phyloP scores from a whole-genome alignment of 257 asterid genomes.

The Ballota nigra region DNA sequence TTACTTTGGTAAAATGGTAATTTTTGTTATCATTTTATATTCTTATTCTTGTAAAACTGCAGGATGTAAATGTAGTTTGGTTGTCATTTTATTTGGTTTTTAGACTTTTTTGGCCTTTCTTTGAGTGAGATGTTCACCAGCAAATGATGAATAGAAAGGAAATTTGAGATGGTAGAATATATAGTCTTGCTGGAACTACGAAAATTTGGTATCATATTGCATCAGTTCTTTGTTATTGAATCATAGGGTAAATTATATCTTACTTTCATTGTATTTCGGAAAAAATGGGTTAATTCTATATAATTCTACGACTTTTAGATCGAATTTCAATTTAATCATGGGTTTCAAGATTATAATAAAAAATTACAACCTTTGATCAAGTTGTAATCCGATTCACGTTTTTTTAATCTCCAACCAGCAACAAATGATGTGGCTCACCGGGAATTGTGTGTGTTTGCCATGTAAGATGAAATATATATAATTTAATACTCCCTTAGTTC shows the following conservation, averaged over 20 bases:
- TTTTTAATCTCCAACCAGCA: no score
- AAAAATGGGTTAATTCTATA: not conserved
- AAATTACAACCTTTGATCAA: no score
- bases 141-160: not conserved
- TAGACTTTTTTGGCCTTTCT: not conserved
- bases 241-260: not conserved
- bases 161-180: not conserved
- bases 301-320: no score
- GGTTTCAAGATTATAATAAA: no score
- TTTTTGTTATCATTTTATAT: slow-evolving; percentile 7
- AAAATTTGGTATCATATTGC: not conserved
- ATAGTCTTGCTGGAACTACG: not conserved
- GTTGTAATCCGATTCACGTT: not conserved
- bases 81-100: slow-evolving; percentile 16
- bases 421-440: no score
- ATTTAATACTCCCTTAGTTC: no score
- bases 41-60: slow-evolving; percentile 22
- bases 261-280: not conserved
- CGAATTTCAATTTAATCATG: no score
- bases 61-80: slow-evolving; percentile 33
- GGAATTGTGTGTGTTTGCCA: no score
- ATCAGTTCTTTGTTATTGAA: no score
- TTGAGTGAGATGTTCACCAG: not conserved
- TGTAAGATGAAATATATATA: no score
- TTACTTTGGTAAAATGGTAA: not conserved